A percentile compares a stretch with the other conserved stretches of the same genome.
phyloP scores from a whole-genome alignment of 305 asterid species.

The Ilex paraguariensis region DNA sequence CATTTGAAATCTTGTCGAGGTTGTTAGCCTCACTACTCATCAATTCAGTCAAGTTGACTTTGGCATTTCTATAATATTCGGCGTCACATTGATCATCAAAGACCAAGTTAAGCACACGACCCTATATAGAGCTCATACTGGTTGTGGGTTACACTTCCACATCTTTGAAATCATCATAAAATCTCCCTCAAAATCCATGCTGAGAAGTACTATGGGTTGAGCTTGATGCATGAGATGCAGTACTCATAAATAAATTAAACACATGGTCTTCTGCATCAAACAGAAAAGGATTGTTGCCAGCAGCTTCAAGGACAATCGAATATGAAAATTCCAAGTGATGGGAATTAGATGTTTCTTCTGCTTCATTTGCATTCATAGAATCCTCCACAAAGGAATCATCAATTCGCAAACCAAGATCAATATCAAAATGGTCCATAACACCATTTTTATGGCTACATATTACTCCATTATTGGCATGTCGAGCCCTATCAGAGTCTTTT shows the following conservation, averaged over 20 bases:
- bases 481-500: constrained; percentile 3
- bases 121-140: constrained; percentile 79
- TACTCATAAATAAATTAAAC: constrained; percentile 62
- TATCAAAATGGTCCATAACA: constrained; percentile 14
- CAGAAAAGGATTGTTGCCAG: constrained; percentile 30
- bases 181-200: constrained; percentile 28
- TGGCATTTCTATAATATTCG: constrained; percentile 43
- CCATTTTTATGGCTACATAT: constrained; percentile 11
- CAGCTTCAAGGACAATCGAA: constrained; percentile 57
- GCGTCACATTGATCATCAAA: constrained; percentile 54
- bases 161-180: constrained; percentile 61
- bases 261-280: constrained; percentile 50
- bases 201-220: constrained; percentile 20
- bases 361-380: constrained; percentile 32
- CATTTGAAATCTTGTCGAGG: constrained; percentile 14
- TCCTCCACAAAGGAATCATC: constrained; percentile 41
- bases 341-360: constrained; percentile 52
- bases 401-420: constrained; percentile 26
- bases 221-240: constrained; percentile 37
- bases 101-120: constrained; percentile 73
- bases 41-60: constrained; percentile 23
- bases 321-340: constrained; percentile 84
- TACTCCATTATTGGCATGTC: constrained; percentile 14
- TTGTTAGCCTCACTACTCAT: constrained; percentile 29
- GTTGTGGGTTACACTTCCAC: constrained; percentile 73